phyloP scores from a whole-genome alignment of 148 eudicot species.

The Chenopodium suecicum region DNA sequence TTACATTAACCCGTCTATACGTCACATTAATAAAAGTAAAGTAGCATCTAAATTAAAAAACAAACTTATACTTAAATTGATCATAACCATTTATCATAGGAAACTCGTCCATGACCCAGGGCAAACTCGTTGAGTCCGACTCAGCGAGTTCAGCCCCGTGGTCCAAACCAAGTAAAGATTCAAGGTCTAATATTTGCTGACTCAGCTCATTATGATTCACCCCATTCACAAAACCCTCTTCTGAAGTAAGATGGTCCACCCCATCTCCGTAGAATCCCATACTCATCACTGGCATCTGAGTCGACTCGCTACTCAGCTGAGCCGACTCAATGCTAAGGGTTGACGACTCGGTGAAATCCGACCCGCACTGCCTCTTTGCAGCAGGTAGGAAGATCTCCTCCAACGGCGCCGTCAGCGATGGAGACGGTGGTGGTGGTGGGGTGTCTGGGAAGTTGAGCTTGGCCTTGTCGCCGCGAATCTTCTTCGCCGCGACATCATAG shows the following conservation, averaged over 20 bases:
- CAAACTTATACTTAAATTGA: neutral
- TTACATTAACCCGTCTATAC: neutral
- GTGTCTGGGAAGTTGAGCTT: conserved; percentile 77
- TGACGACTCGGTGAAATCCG: conserved; percentile 12
- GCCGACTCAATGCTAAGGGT: conserved; percentile 7
- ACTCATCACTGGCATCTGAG: neutral
- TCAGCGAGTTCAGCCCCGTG: conserved; percentile 21
- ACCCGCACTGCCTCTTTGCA: conserved; percentile 20
- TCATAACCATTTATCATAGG: conserved; percentile 13
- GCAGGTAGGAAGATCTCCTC: neutral
- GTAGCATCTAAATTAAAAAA: neutral
- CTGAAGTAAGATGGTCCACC: neutral
- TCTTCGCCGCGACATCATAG: conserved; percentile 73
- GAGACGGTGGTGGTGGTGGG: conserved; percentile 14
- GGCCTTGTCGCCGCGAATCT: conserved; percentile 84
- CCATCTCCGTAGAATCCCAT: conserved; percentile 3
- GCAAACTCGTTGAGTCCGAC: conserved; percentile 36
- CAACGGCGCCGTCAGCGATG: neutral
- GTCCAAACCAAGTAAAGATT: conserved; percentile 54
- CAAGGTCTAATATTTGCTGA: conserved; percentile 47
- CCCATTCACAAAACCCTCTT: conserved; percentile 12
- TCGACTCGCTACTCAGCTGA: conserved; percentile 1
- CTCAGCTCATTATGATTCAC: conserved; percentile 25
- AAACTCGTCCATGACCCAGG: conserved; percentile 49
- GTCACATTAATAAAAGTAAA: neutral